Evolutionary conservation across 768 basidiomycete genomes (phyloP).

Genomic region (Suillus subluteus): DNA sequence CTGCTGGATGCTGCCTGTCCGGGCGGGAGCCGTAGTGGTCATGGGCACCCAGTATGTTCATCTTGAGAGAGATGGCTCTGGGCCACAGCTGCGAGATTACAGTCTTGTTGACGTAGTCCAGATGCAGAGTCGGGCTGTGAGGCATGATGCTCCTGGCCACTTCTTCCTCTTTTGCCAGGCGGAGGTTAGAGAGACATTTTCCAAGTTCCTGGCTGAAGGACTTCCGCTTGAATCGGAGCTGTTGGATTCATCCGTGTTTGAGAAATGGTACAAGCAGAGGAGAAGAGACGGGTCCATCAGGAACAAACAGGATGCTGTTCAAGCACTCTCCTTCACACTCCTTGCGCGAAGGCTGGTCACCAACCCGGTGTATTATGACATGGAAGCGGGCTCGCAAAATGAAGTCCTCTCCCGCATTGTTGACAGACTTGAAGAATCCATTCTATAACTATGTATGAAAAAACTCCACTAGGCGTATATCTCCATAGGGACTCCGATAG

Average conservation of each 20-base stretch:
- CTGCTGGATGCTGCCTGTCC: conserved; percentile 89
- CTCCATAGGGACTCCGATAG: not conserved
- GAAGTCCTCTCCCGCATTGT: conserved; percentile 72
- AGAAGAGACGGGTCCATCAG: conserved; percentile 42
- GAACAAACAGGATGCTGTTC: conserved; percentile 70
- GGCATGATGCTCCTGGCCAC: conserved; percentile 58
- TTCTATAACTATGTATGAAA: not conserved
- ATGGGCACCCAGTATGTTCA: conserved; percentile 91
- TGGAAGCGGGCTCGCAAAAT: conserved; percentile 43
- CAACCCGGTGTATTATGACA: conserved; percentile 89
- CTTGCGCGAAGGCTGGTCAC: conserved; percentile 67
- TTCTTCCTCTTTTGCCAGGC: conserved; percentile 91
- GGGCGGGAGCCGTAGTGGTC: conserved; percentile 79
- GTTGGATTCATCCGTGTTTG: conserved; percentile 51
- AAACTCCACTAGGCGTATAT: not conserved
- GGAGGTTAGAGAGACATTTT: conserved; percentile 81
- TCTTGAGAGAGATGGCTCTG: conserved; percentile 46
- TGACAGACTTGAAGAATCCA: conserved; percentile 47
- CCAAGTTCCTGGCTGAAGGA: conserved; percentile 81
- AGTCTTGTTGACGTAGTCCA: conserved; percentile 77
- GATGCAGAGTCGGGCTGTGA: conserved; percentile 90
- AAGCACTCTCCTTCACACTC: conserved; percentile 82
- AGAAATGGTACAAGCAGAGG: conserved; percentile 49
- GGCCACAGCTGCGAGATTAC: conserved; percentile 82
- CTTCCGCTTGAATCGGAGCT: conserved; percentile 87